A percentile compares a stretch with the other conserved stretches of the same genome.
Conservation (phyloP, 768 basidiomycete genomes). For the Polyporus arcularius region DNA sequence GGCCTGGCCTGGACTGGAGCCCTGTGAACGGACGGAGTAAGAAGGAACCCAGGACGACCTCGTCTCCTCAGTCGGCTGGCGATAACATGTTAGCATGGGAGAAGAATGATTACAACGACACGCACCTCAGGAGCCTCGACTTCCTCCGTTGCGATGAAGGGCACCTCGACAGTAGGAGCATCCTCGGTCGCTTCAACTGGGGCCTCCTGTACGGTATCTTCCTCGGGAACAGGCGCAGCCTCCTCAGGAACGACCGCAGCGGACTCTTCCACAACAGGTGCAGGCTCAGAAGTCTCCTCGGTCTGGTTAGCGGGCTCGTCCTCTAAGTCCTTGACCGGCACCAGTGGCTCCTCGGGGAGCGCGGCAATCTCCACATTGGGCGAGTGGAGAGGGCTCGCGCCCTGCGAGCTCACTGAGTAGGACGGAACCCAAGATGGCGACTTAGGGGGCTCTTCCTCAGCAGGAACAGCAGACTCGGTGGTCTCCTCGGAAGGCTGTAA, state of each 20-base stretch:
- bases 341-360: background rate
- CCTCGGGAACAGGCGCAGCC: background rate
- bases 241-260: background rate
- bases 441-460: constrained; percentile 37
- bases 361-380: constrained; percentile 10
- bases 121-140: background rate
- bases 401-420: constrained; percentile 50
- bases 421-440: constrained; percentile 49
- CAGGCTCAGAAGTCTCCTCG: constrained; percentile 8
- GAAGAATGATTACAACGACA: background rate
- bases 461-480: background rate
- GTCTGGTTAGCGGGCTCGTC: constrained; percentile 20
- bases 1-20: constrained; percentile 22
- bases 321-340: background rate
- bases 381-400: constrained; percentile 22
- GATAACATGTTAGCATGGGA: background rate
- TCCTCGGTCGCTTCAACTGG: background rate
- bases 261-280: background rate
- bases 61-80: constrained; percentile 3
- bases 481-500: constrained; percentile 11
- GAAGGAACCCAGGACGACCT: constrained; percentile 28
- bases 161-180: background rate
- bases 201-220: background rate
- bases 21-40: constrained; percentile 29
- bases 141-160: constrained; percentile 3